phyloP scores from a whole-genome alignment of 148 eudicot genomes.

The Arctostaphylos glauca region DNA sequence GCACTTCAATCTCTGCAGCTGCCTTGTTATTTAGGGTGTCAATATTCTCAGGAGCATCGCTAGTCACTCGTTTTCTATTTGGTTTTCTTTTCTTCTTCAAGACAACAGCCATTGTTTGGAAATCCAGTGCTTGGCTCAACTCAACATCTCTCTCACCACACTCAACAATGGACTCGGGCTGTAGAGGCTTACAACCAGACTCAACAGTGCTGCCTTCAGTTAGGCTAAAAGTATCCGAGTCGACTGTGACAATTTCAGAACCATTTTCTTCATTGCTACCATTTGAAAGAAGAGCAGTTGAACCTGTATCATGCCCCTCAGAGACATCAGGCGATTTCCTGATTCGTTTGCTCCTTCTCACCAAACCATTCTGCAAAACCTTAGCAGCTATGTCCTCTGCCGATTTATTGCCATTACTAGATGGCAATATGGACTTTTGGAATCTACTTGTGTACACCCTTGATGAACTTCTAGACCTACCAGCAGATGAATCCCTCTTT shows the following conservation, averaged over 20 bases:
- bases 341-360: constrained; percentile 59
- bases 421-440: constrained; percentile 34
- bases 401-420: constrained; percentile 26
- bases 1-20: constrained; percentile 27
- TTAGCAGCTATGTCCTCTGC: constrained; percentile 35
- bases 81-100: constrained; percentile 83
- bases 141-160: constrained; percentile 47
- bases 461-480: constrained; percentile 60
- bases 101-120: constrained; percentile 44
- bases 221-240: constrained; percentile 53
- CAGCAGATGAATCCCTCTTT: constrained; percentile 33
- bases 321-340: constrained; percentile 54
- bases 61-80: constrained; percentile 55
- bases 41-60: constrained; percentile 36
- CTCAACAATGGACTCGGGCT: constrained; percentile 34
- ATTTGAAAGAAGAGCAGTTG: constrained; percentile 53
- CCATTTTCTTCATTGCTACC: constrained; percentile 58
- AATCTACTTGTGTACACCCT: constrained; percentile 37
- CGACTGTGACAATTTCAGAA: constrained; percentile 56
- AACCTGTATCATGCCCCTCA: constrained; percentile 35
- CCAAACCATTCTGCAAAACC: constrained; percentile 45
- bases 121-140: constrained; percentile 57
- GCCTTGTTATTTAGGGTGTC: constrained; percentile 32
- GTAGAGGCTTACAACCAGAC: constrained; percentile 46
- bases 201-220: constrained; percentile 63